Evolutionary conservation across 371 early-diverging fungal species (phyloP).

Genomic region (Apophysomyces elegans): DNA sequence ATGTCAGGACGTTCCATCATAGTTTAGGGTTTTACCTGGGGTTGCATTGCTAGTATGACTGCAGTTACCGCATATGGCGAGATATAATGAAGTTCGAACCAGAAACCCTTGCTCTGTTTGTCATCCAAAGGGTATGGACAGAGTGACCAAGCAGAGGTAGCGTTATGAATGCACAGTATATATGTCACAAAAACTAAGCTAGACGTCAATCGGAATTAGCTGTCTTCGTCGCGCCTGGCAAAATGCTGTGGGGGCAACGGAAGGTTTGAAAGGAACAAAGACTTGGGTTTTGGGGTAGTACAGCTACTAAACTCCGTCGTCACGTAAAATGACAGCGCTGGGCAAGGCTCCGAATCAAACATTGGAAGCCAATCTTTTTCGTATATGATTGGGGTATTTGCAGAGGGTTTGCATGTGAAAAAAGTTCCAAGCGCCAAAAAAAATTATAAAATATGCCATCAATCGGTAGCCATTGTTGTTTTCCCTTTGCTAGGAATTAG

Average conservation of each 20-base stretch:
- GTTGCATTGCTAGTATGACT: no score
- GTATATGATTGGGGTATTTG: neutral
- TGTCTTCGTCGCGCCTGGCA: no score
- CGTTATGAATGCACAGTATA: no score
- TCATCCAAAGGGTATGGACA: no score
- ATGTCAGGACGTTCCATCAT: no score
- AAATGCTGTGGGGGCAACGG: neutral
- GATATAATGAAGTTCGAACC: no score
- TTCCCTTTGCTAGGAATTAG: neutral
- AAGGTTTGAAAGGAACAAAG: neutral
- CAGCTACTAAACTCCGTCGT: neutral
- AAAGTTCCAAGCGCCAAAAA: neutral
- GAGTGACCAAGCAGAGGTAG: no score
- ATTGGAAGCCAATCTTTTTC: neutral
- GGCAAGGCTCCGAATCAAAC: constrained; percentile 11
- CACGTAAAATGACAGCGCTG: constrained; percentile 8
- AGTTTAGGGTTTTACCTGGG: no score
- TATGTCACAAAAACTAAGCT: neutral
- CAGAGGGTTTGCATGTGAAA: constrained; percentile 4
- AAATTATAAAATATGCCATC: constrained; percentile 9
- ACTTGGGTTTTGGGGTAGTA: constrained; percentile 5
- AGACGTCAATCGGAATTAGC: neutral
- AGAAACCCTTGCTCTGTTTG: no score
- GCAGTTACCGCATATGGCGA: no score
- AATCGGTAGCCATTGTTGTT: neutral